phyloP scores from a whole-genome alignment of 306 rosid genomes.

The Malus fusca region DNA sequence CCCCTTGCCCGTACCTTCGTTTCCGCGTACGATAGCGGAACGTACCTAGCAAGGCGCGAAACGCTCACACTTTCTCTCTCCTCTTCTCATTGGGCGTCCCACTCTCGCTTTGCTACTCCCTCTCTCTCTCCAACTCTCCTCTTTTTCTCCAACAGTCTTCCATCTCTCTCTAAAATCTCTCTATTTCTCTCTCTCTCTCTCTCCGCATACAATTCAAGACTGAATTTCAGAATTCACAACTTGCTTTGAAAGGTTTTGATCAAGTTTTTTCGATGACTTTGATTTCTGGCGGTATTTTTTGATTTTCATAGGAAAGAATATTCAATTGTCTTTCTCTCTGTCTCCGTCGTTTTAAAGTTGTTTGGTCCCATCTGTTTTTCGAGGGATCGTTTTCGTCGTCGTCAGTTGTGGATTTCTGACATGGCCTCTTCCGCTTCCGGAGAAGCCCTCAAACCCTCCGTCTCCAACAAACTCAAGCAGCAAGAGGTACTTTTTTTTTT shows the following conservation, averaged over 20 bases:
- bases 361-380: neutral
- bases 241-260: neutral
- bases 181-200: neutral
- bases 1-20: neutral
- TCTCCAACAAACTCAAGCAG: conserved; percentile 39
- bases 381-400: neutral
- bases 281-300: neutral
- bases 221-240: neutral
- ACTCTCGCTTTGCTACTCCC: neutral
- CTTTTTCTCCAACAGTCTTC: neutral
- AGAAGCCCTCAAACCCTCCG: conserved; percentile 11
- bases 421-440: conserved; percentile 12
- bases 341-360: neutral
- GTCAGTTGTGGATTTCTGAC: conserved; percentile 30
- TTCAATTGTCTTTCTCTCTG: neutral
- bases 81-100: neutral
- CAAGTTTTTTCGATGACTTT: neutral
- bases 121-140: neutral
- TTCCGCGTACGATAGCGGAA: conserved; percentile 1
- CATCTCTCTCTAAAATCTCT: too few species aligned
- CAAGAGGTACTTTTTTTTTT: conserved; percentile 25
- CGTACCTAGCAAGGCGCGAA: neutral
- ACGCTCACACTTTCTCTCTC: neutral
- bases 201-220: neutral
- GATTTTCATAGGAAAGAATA: neutral